Evolutionary conservation across 805 yeast species (phyloP), one percentile per base, ranked within the genome.

Genomic region (Monosporozyma solicola): DNA sequence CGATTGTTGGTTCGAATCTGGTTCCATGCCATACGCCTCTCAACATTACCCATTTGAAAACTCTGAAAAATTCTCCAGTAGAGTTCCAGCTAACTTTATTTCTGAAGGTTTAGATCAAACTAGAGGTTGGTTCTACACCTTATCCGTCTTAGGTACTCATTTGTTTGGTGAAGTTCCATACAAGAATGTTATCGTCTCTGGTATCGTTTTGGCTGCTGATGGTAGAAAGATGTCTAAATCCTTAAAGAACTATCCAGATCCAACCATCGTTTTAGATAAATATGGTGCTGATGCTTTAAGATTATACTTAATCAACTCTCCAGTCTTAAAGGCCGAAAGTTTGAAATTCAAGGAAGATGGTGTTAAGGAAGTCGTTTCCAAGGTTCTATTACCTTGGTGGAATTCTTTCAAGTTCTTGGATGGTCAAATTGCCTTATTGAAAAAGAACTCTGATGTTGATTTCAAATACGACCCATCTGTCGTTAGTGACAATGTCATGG

Each of bases 1-100:
- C 68, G 99, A 94, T 75, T 94, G 99, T 77, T 94, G 99, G 99
- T 94, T 94, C 67, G 99, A 94, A 77, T 89, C 97, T 20, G 99
- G 99, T 61, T 85, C 97, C 50, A 94, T 94, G 99, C 99, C 99
- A 57, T 94, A 85, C 63, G 98, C 97, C 52, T 86, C 96, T 41
- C 84, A 86, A 69, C 99, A 94, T 72, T 94, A 91, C 69, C 99
- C 99, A 60, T 94, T 94, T 70, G 97, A 92, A 74, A 80, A 81
- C 67, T 73, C 81, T 68, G 90, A 87, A 15, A 70, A 70, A 48
- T 92, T 92, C 74, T 66, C 74, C 39, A 69, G 79, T 53, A 80
- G 87, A 48, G 95, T 88, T 84, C 99, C 99, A 48, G 99, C 96
- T 47, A 92, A 94, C 72, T 94, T 94, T 73, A 94, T 94, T 64